Evolutionary conservation across 2,329 filamentous ascomycete genomes (phyloP).

Genomic region (Aureobasidium sp.): DNA sequence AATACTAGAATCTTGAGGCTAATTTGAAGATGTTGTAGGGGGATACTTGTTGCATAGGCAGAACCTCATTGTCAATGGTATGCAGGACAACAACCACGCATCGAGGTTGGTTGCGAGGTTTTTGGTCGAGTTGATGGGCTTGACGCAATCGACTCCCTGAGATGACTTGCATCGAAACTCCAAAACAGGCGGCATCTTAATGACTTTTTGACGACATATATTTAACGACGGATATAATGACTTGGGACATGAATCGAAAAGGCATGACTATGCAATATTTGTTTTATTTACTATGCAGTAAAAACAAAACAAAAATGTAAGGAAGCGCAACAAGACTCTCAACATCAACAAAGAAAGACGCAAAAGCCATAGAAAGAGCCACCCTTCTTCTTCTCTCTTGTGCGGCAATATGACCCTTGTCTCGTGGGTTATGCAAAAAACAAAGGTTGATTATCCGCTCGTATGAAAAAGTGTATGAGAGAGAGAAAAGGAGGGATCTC

Average conservation of each 20-base stretch:
- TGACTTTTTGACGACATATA: too few relatives aligned
- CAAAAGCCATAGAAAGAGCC: not conserved
- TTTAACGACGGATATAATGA: too few relatives aligned
- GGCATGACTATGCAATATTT: too few relatives aligned
- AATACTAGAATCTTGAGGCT: not conserved
- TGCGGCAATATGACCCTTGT: constrained; percentile 6
- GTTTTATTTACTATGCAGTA: too few relatives aligned
- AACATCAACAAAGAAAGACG: not conserved
- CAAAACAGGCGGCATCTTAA: too few relatives aligned
- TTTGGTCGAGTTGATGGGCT: constrained; percentile 27
- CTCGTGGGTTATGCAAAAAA: not conserved
- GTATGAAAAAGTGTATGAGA: not conserved
- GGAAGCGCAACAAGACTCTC: not conserved
- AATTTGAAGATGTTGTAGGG: constrained; percentile 19
- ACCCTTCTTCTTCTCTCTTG: constrained; percentile 1
- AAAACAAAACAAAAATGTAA: not conserved
- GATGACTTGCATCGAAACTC: not conserved
- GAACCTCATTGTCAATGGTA: constrained; percentile 28
- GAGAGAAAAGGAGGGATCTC: not conserved
- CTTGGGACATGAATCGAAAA: too few relatives aligned
- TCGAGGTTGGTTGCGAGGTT: constrained; percentile 36
- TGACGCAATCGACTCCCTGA: constrained; percentile 1
- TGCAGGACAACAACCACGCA: constrained; percentile 33
- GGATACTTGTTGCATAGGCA: constrained; percentile 31
- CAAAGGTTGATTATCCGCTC: constrained; percentile 7